These are phyloP conservation scores for Curvularia sp. DNA, from an alignment of 2,329 filamentous ascomycete genomes.

Conservation along the genomic window DNA sequence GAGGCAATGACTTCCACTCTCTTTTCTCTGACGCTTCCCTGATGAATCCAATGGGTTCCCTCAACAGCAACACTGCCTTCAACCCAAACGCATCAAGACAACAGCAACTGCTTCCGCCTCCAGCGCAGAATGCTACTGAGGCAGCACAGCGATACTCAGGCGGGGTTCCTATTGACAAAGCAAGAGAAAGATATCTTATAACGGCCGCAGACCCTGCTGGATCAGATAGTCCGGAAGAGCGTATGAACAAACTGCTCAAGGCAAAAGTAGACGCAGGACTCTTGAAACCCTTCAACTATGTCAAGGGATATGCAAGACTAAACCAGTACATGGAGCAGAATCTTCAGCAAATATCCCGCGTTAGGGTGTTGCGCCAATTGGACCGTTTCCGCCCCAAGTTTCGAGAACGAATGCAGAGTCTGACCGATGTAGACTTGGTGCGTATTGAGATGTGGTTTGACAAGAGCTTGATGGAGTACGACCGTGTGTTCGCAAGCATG, in stretches of 20 bases:
- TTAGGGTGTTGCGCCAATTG: slow-evolving; percentile 89
- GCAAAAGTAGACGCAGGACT: slow-evolving; percentile 97
- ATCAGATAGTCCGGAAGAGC: slow-evolving; percentile 82
- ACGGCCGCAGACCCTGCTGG: slow-evolving; percentile 95
- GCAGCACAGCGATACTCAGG: slow-evolving; percentile 68
- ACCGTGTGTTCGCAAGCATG: slow-evolving; percentile 98
- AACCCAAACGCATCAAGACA: slow-evolving; percentile 57
- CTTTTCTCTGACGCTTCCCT: slow-evolving; percentile 67
- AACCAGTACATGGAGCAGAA: slow-evolving; percentile 92
- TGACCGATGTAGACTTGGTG: slow-evolving; percentile 93
- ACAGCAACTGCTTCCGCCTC: slow-evolving; percentile 51
- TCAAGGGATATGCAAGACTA: slow-evolving; percentile 90
- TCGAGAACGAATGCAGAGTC: slow-evolving; percentile 86
- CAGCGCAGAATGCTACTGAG: slow-evolving; percentile 57
- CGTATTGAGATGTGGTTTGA: slow-evolving; percentile 99
- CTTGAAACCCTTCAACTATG: slow-evolving; percentile 96
- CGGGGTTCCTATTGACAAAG: slow-evolving; percentile 70
- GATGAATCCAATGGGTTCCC: slow-evolving; percentile 53
- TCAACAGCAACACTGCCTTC: slow-evolving; percentile 44
- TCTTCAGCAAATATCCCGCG: slow-evolving; percentile 80
- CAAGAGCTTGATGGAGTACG: slow-evolving; percentile 93
- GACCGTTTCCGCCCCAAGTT: slow-evolving; percentile 96
- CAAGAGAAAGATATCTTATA: slow-evolving; percentile 89
- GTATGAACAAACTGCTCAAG: slow-evolving; percentile 91
- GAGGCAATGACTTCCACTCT: slow-evolving; percentile 56